Base-by-base conservation (phyloP, 257 asterid species). In the Plantago major region DNA sequence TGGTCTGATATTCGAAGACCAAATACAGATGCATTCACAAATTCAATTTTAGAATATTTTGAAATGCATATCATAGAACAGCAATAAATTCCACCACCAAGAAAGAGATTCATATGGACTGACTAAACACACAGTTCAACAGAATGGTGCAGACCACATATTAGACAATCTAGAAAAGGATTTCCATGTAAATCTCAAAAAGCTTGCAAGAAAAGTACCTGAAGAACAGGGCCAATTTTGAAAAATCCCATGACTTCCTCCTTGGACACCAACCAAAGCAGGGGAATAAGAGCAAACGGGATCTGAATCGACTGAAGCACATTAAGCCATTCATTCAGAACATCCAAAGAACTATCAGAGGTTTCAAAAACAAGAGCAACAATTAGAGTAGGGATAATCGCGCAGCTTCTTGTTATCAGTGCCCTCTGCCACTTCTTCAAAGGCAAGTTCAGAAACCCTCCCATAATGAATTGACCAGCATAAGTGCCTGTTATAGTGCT, bases 391-490 rank as follows among this genome's bases (percentile, higher is more conserved):
- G 95, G 95, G 51, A 87, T 50, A 13, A 87, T 84, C 28, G 95
- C 95, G 60, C 72, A 87, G 74, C 88, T 87, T 63, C 94, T 66
- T 9, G 95, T 87, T 49, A 87, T 84, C 69, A 87, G 28, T 0
- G 95, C 90, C 70, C 95, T 84, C 68, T 75, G 26, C 94, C 94
- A 87, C 72, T 87, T 87, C 75, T 84, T 87, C 76, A 87, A 62
- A 46, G 79, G 71, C 75, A 87, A 48, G 52, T 84, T 78, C 42
- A 87, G 66, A 53, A 87, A 87, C 6, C 95, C 95, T 13, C 95
- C 95, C 93, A 87, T 87, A 4, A 87, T 87, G 53, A 87, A 87
- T 42, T 84, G 93, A 9, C 95, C 95, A 1, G 95, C 95, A 14
- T 86, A 87, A 1, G 95, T 87, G 14, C 95, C 95, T 0, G 95